phyloP scores from a whole-genome alignment of 768 basidiomycete genomes.

The Mrakia frigida region DNA sequence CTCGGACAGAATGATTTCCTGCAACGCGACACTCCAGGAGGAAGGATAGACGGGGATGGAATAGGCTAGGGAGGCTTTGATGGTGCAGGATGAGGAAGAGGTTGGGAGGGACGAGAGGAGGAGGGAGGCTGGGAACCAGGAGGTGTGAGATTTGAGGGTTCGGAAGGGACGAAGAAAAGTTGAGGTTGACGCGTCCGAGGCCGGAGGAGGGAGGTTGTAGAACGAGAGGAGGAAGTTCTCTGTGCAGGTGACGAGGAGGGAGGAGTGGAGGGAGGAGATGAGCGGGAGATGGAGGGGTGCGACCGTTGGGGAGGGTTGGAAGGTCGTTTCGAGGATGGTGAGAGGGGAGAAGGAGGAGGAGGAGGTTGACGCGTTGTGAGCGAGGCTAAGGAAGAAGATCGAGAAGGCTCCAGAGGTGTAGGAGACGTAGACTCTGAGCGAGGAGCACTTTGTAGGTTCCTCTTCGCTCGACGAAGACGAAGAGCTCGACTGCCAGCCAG shows the following conservation, averaged over 20 bases:
- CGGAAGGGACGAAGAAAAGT: slow-evolving; percentile 16
- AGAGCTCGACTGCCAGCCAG: not conserved
- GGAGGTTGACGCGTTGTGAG: not conserved
- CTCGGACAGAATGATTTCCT: slow-evolving; percentile 8
- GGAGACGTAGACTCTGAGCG: slow-evolving; percentile 7
- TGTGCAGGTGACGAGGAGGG: slow-evolving; percentile 31
- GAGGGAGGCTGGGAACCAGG: slow-evolving; percentile 29
- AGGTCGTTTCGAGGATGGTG: slow-evolving; percentile 10
- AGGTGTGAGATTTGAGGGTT: slow-evolving; percentile 6
- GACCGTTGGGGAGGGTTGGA: slow-evolving; percentile 22
- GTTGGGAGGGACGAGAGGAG: not conserved
- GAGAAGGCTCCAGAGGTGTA: slow-evolving; percentile 28
- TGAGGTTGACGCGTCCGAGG: not conserved
- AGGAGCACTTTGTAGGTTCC: not conserved
- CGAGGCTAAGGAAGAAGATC: slow-evolving; percentile 9
- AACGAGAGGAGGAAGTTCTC: slow-evolving; percentile 25
- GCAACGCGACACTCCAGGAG: slow-evolving; percentile 6
- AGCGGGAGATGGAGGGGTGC: slow-evolving; percentile 15
- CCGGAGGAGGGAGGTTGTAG: slow-evolving; percentile 19
- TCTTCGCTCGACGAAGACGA: not conserved
- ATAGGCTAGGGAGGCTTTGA: slow-evolving; percentile 18
- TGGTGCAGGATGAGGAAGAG: not conserved
- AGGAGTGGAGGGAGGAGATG: slow-evolving; percentile 20
- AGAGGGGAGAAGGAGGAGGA: not conserved
- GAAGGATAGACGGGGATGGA: slow-evolving; percentile 28